Conservation (phyloP, 1,284 basidiomycete species). For the Tylopilus sp. region DNA sequence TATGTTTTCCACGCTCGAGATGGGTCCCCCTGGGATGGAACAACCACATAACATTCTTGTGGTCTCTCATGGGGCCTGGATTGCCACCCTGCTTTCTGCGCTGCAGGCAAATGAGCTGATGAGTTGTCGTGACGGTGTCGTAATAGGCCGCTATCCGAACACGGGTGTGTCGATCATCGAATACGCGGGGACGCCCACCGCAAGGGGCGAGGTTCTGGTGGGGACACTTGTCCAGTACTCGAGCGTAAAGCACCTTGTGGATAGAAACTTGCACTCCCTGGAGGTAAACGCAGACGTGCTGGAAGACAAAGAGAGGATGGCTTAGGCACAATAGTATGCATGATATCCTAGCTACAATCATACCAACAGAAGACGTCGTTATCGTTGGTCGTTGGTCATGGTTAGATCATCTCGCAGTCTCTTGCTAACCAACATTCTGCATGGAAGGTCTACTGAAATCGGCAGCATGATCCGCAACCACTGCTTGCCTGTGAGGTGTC, state of each 20-base stretch:
- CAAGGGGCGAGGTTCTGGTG: slow-evolving; percentile 25
- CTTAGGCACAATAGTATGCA: neutral
- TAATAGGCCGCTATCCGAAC: slow-evolving; percentile 45
- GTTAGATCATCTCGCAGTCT: neutral
- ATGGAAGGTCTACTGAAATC: neutral
- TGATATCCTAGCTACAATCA: slow-evolving; percentile 15
- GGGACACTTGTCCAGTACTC: slow-evolving; percentile 53
- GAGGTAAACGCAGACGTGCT: slow-evolving; percentile 52
- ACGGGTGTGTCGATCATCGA: slow-evolving; percentile 61
- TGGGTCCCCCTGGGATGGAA: slow-evolving; percentile 9
- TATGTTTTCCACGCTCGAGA: slow-evolving; percentile 28
- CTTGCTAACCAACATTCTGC: neutral
- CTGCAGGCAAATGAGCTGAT: slow-evolving; percentile 43
- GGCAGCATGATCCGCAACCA: neutral
- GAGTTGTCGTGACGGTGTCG: slow-evolving; percentile 39
- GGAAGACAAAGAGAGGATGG: slow-evolving; percentile 6
- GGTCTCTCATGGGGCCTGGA: slow-evolving; percentile 64
- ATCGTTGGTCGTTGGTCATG: neutral
- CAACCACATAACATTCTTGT: slow-evolving; percentile 44
- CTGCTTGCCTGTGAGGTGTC: neutral
- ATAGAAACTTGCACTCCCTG: slow-evolving; percentile 28
- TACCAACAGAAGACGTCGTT: slow-evolving; percentile 4
- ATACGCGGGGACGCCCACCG: slow-evolving; percentile 31
- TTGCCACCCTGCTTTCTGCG: slow-evolving; percentile 47
- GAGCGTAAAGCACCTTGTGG: slow-evolving; percentile 50